phyloP scores from a whole-genome alignment of 257 asterid genomes.

The Solanum sitiens region DNA sequence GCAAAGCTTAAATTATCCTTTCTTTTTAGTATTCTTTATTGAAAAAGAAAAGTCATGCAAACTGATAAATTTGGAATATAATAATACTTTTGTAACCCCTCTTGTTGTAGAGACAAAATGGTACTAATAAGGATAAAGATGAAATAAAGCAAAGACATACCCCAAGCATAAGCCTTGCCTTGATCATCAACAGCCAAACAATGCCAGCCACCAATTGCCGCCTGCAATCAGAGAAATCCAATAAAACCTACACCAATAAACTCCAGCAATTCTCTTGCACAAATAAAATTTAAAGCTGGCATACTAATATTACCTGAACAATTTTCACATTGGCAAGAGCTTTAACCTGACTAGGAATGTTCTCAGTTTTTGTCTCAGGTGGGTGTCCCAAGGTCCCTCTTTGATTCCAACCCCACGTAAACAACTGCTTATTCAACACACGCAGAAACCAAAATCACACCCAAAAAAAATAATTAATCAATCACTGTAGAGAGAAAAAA shows the following conservation, averaged over 20 bases:
- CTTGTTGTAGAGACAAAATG: background rate
- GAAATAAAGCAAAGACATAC: constrained; percentile 22
- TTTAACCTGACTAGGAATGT: constrained; percentile 83
- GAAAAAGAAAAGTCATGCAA: background rate
- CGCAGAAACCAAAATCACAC: background rate
- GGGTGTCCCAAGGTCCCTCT: constrained; percentile 97
- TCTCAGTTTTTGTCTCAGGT: constrained; percentile 81
- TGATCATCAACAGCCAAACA: constrained; percentile 98
- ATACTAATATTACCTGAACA: constrained; percentile 53
- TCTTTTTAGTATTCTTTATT: background rate
- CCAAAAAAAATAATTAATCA: background rate
- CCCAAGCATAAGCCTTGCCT: constrained; percentile 99
- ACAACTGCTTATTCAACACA: constrained; percentile 34
- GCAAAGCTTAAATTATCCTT: background rate
- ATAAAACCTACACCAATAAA: background rate
- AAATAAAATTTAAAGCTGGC: background rate
- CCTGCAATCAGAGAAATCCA: constrained; percentile 35
- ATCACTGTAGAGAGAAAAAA: background rate
- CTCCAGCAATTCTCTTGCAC: background rate
- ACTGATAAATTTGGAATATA: background rate
- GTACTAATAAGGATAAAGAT: background rate
- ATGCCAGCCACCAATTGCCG: constrained; percentile 99
- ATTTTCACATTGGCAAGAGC: constrained; percentile 74
- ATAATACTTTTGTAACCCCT: background rate
- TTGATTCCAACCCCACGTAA: constrained; percentile 99